phyloP scores from a whole-genome alignment of 2,329 filamentous ascomycete genomes.

The Neonectria hederae region DNA sequence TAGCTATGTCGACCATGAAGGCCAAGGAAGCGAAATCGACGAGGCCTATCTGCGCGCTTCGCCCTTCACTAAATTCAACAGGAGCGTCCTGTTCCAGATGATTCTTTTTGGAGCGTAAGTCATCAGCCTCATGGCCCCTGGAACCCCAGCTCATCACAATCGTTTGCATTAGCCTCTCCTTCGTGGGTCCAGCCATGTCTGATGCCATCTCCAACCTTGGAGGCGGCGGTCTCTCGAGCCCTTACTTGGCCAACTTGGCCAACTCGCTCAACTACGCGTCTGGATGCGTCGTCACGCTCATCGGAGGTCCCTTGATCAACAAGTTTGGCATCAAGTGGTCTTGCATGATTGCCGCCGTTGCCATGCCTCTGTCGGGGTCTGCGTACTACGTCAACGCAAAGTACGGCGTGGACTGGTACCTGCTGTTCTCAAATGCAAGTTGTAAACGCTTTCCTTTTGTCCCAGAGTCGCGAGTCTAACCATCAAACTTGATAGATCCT shows the following conservation, averaged over 20 bases:
- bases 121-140: not conserved
- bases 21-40: conserved; percentile 2
- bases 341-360: conserved; percentile 48
- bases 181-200: conserved; percentile 22
- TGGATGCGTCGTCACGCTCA: conserved; percentile 23
- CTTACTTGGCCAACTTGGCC: conserved; percentile 25
- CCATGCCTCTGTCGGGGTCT: conserved; percentile 47
- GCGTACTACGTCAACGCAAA: conserved; percentile 47
- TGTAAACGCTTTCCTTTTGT: not conserved
- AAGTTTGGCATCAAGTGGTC: conserved; percentile 50
- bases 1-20: conserved; percentile 10
- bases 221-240: conserved; percentile 19
- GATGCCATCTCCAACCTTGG: conserved; percentile 24
- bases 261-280: conserved; percentile 20
- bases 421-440: conserved; percentile 42
- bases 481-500: conserved; percentile 3
- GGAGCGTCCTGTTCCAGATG: conserved; percentile 22
- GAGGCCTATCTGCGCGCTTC: conserved; percentile 11
- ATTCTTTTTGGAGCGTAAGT: conserved; percentile 25
- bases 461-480: not conserved
- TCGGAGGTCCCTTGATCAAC: conserved; percentile 51
- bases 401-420: conserved; percentile 44
- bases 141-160: not conserved
- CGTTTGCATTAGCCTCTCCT: conserved; percentile 18
- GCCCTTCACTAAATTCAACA: conserved; percentile 10